Base-by-base conservation (phyloP, 2,329 filamentous ascomycete species). In the Nigrospora oryzae region DNA sequence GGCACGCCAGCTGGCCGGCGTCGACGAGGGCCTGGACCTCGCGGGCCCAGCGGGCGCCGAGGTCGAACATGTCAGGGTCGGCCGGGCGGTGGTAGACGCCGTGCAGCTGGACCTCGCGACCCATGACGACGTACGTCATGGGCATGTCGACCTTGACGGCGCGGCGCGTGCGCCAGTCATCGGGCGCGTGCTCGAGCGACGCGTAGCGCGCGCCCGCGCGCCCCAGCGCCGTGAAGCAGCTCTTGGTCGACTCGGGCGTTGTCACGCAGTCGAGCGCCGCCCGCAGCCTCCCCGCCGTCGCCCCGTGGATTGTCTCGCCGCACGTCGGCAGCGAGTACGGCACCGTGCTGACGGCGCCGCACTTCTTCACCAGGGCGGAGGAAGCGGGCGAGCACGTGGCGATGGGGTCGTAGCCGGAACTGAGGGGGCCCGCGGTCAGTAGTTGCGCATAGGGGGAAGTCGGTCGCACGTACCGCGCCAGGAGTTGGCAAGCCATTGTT, bases 251-350 rank as follows among this genome's bases (percentile, higher is more conserved):
- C 28, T 58, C 55, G 3, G 53, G 39, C n/a, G 30, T 43, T 0
- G 60, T 62, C 38, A 64, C 62, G 50, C 60, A 63, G 42, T 64
- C 61, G 2, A 64, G 42, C 4, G 48, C 54, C 33, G 33, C 33
- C 33, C 34, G 34, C 34, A 36, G 34, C 34, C 5, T 10, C 4
- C 34, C 34, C 34, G 2, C 4, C 34, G 34, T 36, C 14, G 34
- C 15, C 34, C 34, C 34, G 34, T 36, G 34, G 4, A 36, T 2
- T 12, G 34, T 36, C 34, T 36, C 34, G 34, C 34, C 34, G 34
- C 34, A 36, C 34, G 34, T 11, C 34, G 34, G 34, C 34, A 36
- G 34, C 34, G 34, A 10, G 34, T 36, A 36, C 14, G 34, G 6
- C 34, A 36, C 34, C 34, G 34, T 36, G 34, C 34, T 36, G 2